Base-by-base conservation (phyloP, 768 basidiomycete species). In the Tricholoma bakamatsutake region DNA sequence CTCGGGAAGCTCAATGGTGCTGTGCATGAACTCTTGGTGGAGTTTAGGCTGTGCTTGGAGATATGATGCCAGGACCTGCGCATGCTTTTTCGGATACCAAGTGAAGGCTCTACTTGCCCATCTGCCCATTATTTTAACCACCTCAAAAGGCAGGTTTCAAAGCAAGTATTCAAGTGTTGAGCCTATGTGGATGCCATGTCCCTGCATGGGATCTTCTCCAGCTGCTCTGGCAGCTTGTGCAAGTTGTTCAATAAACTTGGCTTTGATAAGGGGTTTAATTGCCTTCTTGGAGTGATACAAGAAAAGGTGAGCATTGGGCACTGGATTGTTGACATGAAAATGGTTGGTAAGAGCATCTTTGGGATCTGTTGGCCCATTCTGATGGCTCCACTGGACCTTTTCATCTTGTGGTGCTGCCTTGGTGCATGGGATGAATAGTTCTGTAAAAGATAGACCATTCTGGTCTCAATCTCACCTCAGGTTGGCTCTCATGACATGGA, bases 101-200 rank as follows among this genome's bases (percentile, higher is more conserved):
- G n/a, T 21, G 45, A 60, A 63, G 2, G 56, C 58, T 21, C 76
- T 63, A 45, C 72, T 71, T 0, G 59, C 56, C 76, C 75, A 78
- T 0, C 67, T 46, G 0, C 74, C 72, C 21, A 64, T 75, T 0
- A 61, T 59, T 49, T 73, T 73, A 18, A 74, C 65, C 0, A 69
- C 68, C 5, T 76, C 69, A 34, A 77, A 71, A 5, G 72, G 68
- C 0, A 70, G 52, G 1, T 71, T 71, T 9, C 65, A 60, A 5
- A 76, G 65, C 0, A 76, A 65, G 55, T 73, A 75, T 54, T 71
- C 68, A 0, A 77, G 61, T 0, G 71, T 73, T 2, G 66, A 45
- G 1, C 69, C 67, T 56, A 67, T 66, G 42, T 63, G 58, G 31
- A 69, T 65, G 17, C 66, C 60, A 40, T 76, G 73, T 1, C 70